These are phyloP conservation scores for Calocybe gambosa DNA, from an alignment of 1,284 basidiomycete genomes.

Conservation along the genomic window DNA sequence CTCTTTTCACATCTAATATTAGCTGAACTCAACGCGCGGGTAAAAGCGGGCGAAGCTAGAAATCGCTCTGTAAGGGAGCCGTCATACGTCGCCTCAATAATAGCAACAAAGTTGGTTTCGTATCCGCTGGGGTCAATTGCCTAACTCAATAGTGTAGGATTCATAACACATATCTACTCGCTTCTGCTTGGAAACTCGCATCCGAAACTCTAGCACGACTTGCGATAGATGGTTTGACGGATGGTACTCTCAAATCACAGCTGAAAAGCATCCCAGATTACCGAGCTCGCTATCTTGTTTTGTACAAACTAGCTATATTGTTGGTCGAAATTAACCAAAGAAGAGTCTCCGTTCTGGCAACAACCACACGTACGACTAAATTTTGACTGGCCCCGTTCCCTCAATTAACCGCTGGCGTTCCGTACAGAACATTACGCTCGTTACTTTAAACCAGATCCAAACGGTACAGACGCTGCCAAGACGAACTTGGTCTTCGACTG, in stretches of 20 bases:
- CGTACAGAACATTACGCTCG: conserved; percentile 54
- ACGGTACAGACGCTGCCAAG: conserved; percentile 27
- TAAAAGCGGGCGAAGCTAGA: conserved; percentile 28
- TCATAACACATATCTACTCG: conserved; percentile 72
- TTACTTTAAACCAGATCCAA: conserved; percentile 52
- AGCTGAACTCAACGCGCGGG: conserved; percentile 47
- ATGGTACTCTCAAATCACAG: conserved; percentile 42
- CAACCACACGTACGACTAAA: conserved; percentile 47
- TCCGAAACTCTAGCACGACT: conserved; percentile 48
- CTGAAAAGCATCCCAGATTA: conserved; percentile 45
- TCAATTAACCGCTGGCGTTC: conserved; percentile 9
- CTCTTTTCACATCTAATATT: conserved; percentile 51
- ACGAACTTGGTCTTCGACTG: conserved; percentile 57
- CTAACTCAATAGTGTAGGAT: conserved; percentile 37
- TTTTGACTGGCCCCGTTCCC: background rate
- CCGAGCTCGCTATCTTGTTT: conserved; percentile 52
- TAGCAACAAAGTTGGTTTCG: conserved; percentile 49
- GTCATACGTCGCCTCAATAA: conserved; percentile 45
- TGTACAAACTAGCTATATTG: conserved; percentile 55
- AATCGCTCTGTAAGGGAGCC: conserved; percentile 35
- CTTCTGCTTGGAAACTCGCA: conserved; percentile 69
- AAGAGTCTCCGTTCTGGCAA: conserved; percentile 59
- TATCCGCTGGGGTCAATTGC: background rate
- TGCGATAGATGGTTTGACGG: conserved; percentile 43
- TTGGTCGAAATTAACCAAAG: conserved; percentile 55